Evolutionary conservation across 768 basidiomycete genomes (phyloP).

Genomic region (Terana coerulea): DNA sequence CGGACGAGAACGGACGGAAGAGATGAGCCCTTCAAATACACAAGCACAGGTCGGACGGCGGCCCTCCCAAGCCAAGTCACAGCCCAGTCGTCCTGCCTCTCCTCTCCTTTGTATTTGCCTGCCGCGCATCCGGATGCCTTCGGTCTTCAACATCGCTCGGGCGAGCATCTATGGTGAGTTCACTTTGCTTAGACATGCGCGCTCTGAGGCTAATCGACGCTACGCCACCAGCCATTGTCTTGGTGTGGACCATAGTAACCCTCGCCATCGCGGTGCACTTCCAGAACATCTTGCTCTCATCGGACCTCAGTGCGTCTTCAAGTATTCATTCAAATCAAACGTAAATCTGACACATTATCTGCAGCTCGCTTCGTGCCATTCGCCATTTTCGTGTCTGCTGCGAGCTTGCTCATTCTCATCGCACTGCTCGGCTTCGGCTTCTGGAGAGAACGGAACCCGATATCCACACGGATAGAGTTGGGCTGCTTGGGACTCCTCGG

Average conservation of each 20-base stretch:
- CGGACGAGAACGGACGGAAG: background rate
- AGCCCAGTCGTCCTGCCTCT: slow-evolving; percentile 23
- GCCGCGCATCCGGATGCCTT: slow-evolving; percentile 49
- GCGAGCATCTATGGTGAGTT: slow-evolving; percentile 62
- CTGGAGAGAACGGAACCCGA: slow-evolving; percentile 66
- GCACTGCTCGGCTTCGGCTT: slow-evolving; percentile 67
- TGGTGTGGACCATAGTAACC: slow-evolving; percentile 76
- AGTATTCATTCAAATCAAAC: slow-evolving; percentile 1
- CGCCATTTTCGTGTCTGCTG: slow-evolving; percentile 74
- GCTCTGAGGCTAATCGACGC: background rate
- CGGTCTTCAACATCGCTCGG: slow-evolving; percentile 68
- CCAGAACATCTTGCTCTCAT: slow-evolving; percentile 62
- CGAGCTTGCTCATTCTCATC: slow-evolving; percentile 63
- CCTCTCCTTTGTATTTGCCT: slow-evolving; percentile 14
- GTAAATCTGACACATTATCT: slow-evolving; percentile 4
- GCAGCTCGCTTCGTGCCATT: slow-evolving; percentile 85
- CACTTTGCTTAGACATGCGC: slow-evolving; percentile 5
- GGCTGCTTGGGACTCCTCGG: slow-evolving; percentile 67
- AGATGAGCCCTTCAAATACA: slow-evolving; percentile 27
- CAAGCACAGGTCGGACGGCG: slow-evolving; percentile 14
- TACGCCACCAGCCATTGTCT: slow-evolving; percentile 51
- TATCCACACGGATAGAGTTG: slow-evolving; percentile 75
- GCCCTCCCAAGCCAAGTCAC: slow-evolving; percentile 17
- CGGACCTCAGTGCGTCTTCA: slow-evolving; percentile 73
- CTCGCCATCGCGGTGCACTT: slow-evolving; percentile 79